These are phyloP conservation scores for Amanita polypyramis DNA, from an alignment of 768 basidiomycete genomes.

Conservation along the genomic window DNA sequence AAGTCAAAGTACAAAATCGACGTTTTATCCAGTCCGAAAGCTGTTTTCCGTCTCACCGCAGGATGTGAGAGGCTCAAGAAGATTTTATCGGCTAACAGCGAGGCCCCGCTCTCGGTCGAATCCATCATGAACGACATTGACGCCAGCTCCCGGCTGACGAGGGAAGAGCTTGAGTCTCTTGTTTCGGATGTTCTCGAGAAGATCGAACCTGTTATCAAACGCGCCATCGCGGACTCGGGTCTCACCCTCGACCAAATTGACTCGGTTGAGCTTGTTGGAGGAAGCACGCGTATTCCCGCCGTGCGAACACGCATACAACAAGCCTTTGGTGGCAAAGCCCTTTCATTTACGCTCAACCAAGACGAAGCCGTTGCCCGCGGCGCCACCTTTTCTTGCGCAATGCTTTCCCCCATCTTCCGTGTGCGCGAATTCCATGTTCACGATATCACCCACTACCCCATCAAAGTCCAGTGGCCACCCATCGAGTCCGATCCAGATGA, in stretches of 20 bases:
- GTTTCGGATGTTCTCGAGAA: slow-evolving; percentile 67
- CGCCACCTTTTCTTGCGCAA: slow-evolving; percentile 93
- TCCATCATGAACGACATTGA: slow-evolving; percentile 95
- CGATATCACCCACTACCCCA: slow-evolving; percentile 80
- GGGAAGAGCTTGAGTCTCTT: slow-evolving; percentile 77
- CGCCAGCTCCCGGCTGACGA: slow-evolving; percentile 73
- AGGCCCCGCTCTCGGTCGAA: slow-evolving; percentile 87
- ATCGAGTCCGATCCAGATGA: slow-evolving; percentile 71
- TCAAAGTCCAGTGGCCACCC: slow-evolving; percentile 84
- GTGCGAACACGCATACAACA: slow-evolving; percentile 81
- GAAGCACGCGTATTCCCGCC: slow-evolving; percentile 86
- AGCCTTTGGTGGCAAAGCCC: slow-evolving; percentile 72
- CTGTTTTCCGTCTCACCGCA: slow-evolving; percentile 79
- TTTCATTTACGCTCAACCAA: slow-evolving; percentile 92
- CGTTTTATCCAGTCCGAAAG: slow-evolving; percentile 85
- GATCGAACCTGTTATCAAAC: slow-evolving; percentile 64
- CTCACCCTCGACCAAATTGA: slow-evolving; percentile 80
- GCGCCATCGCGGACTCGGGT: slow-evolving; percentile 73
- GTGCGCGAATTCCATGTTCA: slow-evolving; percentile 89
- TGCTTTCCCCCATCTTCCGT: slow-evolving; percentile 95
- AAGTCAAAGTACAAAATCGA: slow-evolving; percentile 97
- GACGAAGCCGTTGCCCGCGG: slow-evolving; percentile 96
- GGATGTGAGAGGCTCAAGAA: slow-evolving; percentile 96
- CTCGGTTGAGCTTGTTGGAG: slow-evolving; percentile 88
- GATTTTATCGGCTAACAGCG: slow-evolving; percentile 86